Conservation (phyloP, 345 rosid genomes). For the Nasturtium officinale region DNA sequence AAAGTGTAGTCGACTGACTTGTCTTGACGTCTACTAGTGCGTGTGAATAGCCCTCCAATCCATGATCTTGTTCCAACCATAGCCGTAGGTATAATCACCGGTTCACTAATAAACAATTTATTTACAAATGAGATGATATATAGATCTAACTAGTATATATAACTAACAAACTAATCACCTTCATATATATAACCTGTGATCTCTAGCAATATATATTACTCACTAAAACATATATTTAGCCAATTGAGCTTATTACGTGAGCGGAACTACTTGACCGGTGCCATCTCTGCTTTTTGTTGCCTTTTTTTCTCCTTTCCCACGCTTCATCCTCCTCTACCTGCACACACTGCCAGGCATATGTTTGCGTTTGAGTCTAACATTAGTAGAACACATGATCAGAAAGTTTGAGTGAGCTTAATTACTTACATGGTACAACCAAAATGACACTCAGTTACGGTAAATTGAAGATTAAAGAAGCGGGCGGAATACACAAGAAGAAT, state of each 20-base stretch:
- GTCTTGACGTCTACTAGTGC: constrained; percentile 59
- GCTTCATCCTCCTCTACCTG: constrained; percentile 91
- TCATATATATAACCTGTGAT: neutral
- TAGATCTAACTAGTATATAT: neutral
- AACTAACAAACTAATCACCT: constrained; percentile 1
- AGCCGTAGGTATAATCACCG: constrained; percentile 70
- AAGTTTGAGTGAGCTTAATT: constrained; percentile 5
- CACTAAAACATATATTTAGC: constrained; percentile 67
- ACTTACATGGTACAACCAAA: constrained; percentile 22
- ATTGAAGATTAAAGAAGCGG: neutral
- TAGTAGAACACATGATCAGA: neutral
- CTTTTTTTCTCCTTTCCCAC: constrained; percentile 73
- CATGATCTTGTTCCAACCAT: constrained; percentile 94
- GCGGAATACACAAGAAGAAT: constrained; percentile 12
- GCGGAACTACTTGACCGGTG: constrained; percentile 53
- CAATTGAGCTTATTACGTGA: constrained; percentile 59
- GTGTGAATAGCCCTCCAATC: constrained; percentile 88
- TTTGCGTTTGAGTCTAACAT: neutral
- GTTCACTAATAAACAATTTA: constrained; percentile 30
- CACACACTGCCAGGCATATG: constrained; percentile 39
- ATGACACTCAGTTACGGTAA: neutral
- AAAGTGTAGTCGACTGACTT: constrained; percentile 54
- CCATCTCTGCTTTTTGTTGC: constrained; percentile 75
- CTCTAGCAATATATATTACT: constrained; percentile 46
- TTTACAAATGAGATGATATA: constrained; percentile 16